phyloP scores from a whole-genome alignment of 495 filamentous ascomycete species.

The Pseudomonodictys pantanalensis region DNA sequence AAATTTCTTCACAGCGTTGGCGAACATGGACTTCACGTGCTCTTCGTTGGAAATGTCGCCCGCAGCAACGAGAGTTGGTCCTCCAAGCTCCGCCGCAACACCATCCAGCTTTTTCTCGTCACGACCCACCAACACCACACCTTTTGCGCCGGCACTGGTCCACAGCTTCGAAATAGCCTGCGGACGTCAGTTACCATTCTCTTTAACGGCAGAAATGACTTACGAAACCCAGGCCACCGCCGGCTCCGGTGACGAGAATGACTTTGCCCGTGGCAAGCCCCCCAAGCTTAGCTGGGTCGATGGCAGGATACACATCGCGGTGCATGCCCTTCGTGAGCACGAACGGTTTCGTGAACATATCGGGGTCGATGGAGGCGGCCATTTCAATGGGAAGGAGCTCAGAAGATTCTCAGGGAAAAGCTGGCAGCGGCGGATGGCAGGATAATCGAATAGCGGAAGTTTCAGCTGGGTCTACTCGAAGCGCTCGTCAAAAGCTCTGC shows the following conservation, averaged over 20 bases:
- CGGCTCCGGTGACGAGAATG: slow-evolving; percentile 48
- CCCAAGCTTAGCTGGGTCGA: slow-evolving; percentile 41
- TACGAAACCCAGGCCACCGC: slow-evolving; percentile 45
- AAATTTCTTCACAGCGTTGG: slow-evolving; percentile 41
- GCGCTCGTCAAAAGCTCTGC: too few relatives aligned
- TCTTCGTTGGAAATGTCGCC: slow-evolving; percentile 39
- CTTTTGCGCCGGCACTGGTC: slow-evolving; percentile 43
- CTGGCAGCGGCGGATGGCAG: too few relatives aligned
- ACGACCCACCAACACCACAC: slow-evolving; percentile 46
- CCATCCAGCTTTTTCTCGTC: slow-evolving; percentile 37
- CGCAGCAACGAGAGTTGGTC: slow-evolving; percentile 38
- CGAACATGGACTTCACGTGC: slow-evolving; percentile 40
- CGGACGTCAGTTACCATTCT: background rate
- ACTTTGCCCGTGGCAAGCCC: slow-evolving; percentile 45
- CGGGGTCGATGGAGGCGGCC: slow-evolving; percentile 6
- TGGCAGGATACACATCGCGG: slow-evolving; percentile 46
- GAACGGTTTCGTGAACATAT: slow-evolving; percentile 25
- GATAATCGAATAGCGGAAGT: too few relatives aligned
- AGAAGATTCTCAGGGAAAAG: too few relatives aligned
- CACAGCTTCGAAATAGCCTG: slow-evolving; percentile 46
- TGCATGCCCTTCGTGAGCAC: slow-evolving; percentile 38
- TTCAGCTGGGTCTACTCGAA: too few relatives aligned
- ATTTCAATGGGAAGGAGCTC: too few relatives aligned
- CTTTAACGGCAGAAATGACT: background rate
- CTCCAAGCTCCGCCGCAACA: slow-evolving; percentile 36